These are phyloP conservation scores for Scutellaria baicalensis DNA, from an alignment of 257 asterid genomes.

Conservation along the genomic window DNA sequence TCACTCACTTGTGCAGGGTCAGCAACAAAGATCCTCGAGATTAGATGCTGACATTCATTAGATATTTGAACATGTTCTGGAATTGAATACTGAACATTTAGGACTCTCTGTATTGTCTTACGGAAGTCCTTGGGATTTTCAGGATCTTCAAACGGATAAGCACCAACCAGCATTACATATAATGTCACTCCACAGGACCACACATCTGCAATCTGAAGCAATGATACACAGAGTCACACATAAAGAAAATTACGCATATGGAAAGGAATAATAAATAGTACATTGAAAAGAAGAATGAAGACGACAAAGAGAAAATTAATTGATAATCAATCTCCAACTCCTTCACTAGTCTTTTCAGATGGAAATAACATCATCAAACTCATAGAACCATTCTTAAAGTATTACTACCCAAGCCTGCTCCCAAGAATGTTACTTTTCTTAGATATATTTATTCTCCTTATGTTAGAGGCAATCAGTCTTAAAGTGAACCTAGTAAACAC, in stretches of 20 bases:
- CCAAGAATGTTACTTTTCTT: not conserved
- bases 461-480: not conserved
- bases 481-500: not conserved
- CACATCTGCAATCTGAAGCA: constrained; percentile 75
- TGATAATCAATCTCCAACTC: not conserved
- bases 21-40: constrained; percentile 69
- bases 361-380: not conserved
- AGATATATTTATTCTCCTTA: not conserved
- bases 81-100: constrained; percentile 59
- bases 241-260: not conserved
- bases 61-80: constrained; percentile 58
- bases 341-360: not conserved
- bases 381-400: not conserved
- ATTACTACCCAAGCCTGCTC: not conserved
- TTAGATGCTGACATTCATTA: constrained; percentile 58
- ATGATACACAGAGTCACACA: not conserved
- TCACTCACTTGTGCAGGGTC: constrained; percentile 63
- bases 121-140: constrained; percentile 65
- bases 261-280: not conserved
- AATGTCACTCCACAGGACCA: constrained; percentile 90
- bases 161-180: constrained; percentile 75
- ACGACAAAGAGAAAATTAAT: not conserved
- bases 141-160: constrained; percentile 87
- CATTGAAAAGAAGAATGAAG: not conserved
- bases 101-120: constrained; percentile 69